Base-by-base conservation (phyloP, 139 green algal species). In the Coelastrella sp. region DNA sequence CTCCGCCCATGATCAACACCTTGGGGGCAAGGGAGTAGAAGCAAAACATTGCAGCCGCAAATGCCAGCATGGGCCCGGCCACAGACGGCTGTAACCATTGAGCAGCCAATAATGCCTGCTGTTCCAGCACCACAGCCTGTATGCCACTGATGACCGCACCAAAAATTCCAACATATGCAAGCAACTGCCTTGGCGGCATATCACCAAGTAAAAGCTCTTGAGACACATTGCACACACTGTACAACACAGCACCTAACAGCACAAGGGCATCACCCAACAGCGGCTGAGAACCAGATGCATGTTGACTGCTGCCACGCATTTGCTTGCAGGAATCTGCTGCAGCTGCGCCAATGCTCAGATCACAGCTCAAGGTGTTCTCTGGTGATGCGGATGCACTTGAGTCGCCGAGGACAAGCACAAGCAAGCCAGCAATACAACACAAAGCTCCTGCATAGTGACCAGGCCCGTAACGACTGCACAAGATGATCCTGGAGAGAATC, bases 251-350 rank as follows among this genome's bases (percentile, higher is more conserved):
- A 0, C 94, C 96, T 56, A 93, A n/a, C 17, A 98, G 25, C 83
- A 97, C 96, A 25, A 98, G 86, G 4, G 72, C 85, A 65, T 98
- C 96, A 5, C 96, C 96, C 68, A 96, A 70, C 58, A 96, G 68
- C 7, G 95, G 93, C n/a, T 79, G 85, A 49, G 70, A 27, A 8
- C 91, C 92, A 3, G 88, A 89, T 17, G 87, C 35, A 49, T 49
- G 87, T 9, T 8, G 57, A 49, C 60, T 91, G 78, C 84, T 88
- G 78, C 24, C 68, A 76, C 15, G 10, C 15, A 10, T 76, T 1
- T 60, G n/a, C 75, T 17, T 8, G 7, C 49, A 10, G 63, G 63
- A 14, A 70, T 17, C 5, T 12, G 15, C 78, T 59, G 74, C 74
- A 57, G 74, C 8, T 8, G 12, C 8, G 24, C 24, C 74, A 59